phyloP scores from a whole-genome alignment of 2,329 filamentous ascomycete species.

The Epichloe festucae region DNA sequence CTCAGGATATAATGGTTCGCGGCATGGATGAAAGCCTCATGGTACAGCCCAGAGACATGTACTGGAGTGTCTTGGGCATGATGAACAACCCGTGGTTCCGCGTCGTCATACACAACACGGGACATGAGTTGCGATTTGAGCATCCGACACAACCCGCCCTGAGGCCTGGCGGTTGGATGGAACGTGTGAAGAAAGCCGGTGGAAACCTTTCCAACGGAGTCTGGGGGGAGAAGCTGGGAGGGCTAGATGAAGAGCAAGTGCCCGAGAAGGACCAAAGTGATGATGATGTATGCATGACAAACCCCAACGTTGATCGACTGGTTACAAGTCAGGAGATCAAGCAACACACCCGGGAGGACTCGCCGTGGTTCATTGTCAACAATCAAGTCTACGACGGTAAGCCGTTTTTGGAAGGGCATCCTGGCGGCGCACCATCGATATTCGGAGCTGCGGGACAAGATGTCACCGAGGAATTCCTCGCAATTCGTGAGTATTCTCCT shows the following conservation, averaged over 20 bases:
- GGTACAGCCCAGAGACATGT: constrained; percentile 82
- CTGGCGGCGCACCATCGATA: constrained; percentile 78
- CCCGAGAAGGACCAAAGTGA: constrained; percentile 33
- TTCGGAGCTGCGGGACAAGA: constrained; percentile 71
- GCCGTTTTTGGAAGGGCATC: constrained; percentile 65
- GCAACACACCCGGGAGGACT: constrained; percentile 48
- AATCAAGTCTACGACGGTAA: constrained; percentile 85
- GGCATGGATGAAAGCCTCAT: constrained; percentile 87
- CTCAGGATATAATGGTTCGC: constrained; percentile 65
- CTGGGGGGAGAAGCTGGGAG: constrained; percentile 64
- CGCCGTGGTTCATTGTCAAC: constrained; percentile 80
- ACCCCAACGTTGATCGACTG: constrained; percentile 45
- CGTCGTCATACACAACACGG: constrained; percentile 60
- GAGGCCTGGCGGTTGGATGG: constrained; percentile 83
- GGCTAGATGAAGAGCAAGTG: constrained; percentile 29
- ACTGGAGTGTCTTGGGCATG: constrained; percentile 91
- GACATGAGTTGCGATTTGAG: constrained; percentile 55
- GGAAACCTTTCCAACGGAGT: constrained; percentile 69
- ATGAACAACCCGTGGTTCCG: constrained; percentile 97
- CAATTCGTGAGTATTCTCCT: constrained; percentile 56
- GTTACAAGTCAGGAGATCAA: constrained; percentile 63
- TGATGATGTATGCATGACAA: constrained; percentile 66
- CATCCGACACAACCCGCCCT: constrained; percentile 75
- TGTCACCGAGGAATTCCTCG: constrained; percentile 76
- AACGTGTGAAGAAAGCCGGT: constrained; percentile 69